Evolutionary conservation across 805 yeast genomes (phyloP).

Genomic region (Wickerhamomyces canadensis): DNA sequence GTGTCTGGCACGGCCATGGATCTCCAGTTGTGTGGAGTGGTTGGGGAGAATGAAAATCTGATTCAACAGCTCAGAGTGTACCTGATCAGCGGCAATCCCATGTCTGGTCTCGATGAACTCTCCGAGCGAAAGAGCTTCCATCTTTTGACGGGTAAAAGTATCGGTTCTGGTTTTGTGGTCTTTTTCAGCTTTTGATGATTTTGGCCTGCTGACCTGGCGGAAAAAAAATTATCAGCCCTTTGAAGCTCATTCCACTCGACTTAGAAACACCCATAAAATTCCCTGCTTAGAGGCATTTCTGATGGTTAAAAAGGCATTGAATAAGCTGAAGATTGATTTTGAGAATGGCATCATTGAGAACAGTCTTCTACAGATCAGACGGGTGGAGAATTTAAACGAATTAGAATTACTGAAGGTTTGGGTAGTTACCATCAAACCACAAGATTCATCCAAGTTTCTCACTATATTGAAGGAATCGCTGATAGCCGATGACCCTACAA

Average conservation of each 20-base stretch:
- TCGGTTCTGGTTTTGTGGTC: background rate
- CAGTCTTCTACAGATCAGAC: slow-evolving; percentile 40
- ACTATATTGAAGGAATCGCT: slow-evolving; percentile 22
- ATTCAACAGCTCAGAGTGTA: background rate
- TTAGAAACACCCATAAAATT: too few species aligned
- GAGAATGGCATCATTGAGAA: slow-evolving; percentile 39
- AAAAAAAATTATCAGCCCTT: background rate
- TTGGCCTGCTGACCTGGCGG: too few species aligned
- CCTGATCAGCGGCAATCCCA: background rate
- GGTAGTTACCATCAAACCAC: slow-evolving; percentile 41
- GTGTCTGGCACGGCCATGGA: background rate
- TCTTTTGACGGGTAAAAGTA: background rate
- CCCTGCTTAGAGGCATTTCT: background rate
- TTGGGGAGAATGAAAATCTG: background rate
- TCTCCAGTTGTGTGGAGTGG: background rate
- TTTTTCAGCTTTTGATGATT: background rate
- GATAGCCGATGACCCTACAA: slow-evolving; percentile 20
- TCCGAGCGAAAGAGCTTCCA: background rate
- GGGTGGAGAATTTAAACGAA: slow-evolving; percentile 14
- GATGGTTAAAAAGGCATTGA: slow-evolving; percentile 34
- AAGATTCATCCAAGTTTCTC: slow-evolving; percentile 21
- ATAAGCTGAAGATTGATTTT: slow-evolving; percentile 37
- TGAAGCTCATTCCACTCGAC: background rate
- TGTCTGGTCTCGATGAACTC: background rate
- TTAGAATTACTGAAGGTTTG: slow-evolving; percentile 36